Base-by-base conservation (phyloP, 306 rosid genomes). In the Glycyrrhiza uralensis region DNA sequence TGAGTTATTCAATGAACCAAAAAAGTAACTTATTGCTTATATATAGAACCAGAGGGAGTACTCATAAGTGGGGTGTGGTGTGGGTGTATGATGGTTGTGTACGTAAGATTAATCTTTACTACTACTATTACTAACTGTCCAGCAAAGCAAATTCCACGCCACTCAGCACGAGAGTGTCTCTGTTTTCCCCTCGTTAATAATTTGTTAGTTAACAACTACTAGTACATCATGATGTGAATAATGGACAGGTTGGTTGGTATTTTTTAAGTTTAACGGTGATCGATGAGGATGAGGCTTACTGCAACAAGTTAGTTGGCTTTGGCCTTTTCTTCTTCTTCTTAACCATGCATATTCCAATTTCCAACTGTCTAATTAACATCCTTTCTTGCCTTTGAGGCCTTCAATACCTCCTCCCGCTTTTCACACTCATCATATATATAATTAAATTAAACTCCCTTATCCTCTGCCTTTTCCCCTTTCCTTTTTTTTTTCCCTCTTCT, bases 281-380 rank as follows among this genome's bases (percentile, higher is more conserved):
- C 62, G 19, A 32, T 26, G 57, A 32, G 58, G 46, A 19, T 51
- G 6, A 2, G 33, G 66, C 28, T 56, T 55, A 69, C 73, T 60
- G 74, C 74, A 42, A 15, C 28, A 0, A 18, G 50, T 71, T 81
- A 47, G 85, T 76, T 75, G 76, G 45, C 59, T 55, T 63, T 63
- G 75, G 41, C 71, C 14, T 71, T 81, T 65, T 60, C 67, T 73
- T 42, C 30, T 11, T 60, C 45, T 72, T n/a, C n/a, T 51, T 49
- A 80, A 55, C 62, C 54, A 23, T 20, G n/a, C n/a, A 54, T 54
- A 47, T 29, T 75, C 80, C 84, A 67, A 67, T 73, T 29, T 75
- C 80, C 84, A 67, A 67, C 76, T 80, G 68, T 66, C 57, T 56
- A 13, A 20, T 20, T 56, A 13, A 20, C 14, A 36, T 10, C 20